Evolutionary conservation across 805 yeast species (phyloP).

Genomic region (Candida easanensis): DNA sequence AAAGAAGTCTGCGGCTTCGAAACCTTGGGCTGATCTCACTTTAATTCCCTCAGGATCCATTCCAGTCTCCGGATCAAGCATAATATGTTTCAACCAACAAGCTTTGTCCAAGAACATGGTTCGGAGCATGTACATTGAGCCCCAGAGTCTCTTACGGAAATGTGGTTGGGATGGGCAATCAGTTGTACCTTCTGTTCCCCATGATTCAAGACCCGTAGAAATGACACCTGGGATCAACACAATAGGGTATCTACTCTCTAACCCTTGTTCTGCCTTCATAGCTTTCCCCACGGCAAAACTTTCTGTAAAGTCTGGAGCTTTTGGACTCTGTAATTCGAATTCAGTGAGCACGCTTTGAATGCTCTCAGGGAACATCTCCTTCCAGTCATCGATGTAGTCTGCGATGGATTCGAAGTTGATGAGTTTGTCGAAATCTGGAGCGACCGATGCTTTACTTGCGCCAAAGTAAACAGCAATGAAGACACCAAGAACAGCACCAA

Average conservation of each 20-base stretch:
- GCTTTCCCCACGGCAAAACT: slow-evolving; percentile 84
- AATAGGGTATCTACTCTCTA: slow-evolving; percentile 68
- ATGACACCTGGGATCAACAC: slow-evolving; percentile 95
- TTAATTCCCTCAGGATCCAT: slow-evolving; percentile 83
- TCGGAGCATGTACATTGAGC: slow-evolving; percentile 90
- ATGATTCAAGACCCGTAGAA: slow-evolving; percentile 90
- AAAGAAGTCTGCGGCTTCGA: slow-evolving; percentile 95
- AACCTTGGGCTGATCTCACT: slow-evolving; percentile 90
- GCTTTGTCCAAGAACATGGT: slow-evolving; percentile 88
- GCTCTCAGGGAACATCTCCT: slow-evolving; percentile 65
- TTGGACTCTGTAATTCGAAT: slow-evolving; percentile 31
- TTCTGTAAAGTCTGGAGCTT: slow-evolving; percentile 56
- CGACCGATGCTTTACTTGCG: slow-evolving; percentile 35
- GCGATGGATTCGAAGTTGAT: slow-evolving; percentile 45
- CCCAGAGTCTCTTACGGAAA: slow-evolving; percentile 93
- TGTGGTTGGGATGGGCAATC: slow-evolving; percentile 84
- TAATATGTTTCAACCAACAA: slow-evolving; percentile 92
- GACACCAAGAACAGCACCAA: slow-evolving; percentile 76
- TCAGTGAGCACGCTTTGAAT: slow-evolving; percentile 59
- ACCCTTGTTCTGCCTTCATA: slow-evolving; percentile 49
- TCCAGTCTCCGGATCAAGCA: slow-evolving; percentile 88
- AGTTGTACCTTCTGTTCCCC: slow-evolving; percentile 75
- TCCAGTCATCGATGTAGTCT: slow-evolving; percentile 69
- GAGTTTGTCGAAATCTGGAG: slow-evolving; percentile 30
- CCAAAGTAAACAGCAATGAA: slow-evolving; percentile 62